Base-by-base conservation (phyloP, 495 filamentous ascomycete genomes). In the Lepidopterella palustris region DNA sequence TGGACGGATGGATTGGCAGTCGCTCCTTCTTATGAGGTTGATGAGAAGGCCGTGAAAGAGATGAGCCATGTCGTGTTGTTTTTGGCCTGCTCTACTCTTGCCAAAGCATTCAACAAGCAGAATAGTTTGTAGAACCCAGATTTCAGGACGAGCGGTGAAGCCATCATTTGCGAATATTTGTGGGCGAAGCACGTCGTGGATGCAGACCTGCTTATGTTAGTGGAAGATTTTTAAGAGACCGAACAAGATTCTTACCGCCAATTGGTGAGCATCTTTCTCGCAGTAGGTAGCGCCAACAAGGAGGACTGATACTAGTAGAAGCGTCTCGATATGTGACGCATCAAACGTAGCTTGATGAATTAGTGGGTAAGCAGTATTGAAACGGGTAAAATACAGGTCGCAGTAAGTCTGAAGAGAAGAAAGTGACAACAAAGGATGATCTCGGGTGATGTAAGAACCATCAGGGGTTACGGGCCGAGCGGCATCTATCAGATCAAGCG, bases 41-140 rank as follows among this genome's bases (percentile, higher is more conserved):
- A 83, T 83, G 11, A 83, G 66, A 10, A 84, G 71, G 24, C 79
- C 81, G 65, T 82, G 79, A 62, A 82, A 83, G 0, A 83, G 62
- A 65, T 81, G 79, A 4, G 76, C 77, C 53, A 74, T 75, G 45
- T 84, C 80, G 54, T 81, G 74, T 62, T 84, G 79, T 29, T 78
- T 77, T 20, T 77, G 77, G 0, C 81, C 80, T 0, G 79, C 79
- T 54, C 79, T 70, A 54, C 76, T 78, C 64, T 82, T 82, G 18
- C 82, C 81, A 62, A 82, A 83, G 31, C 79, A 80, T 58, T 82
- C 80, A 20, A 83, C 78, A n/a, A 84, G 68, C 52, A 83, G 69
- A 63, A 83, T 79, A 1, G 79, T 77, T 57, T 83, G 80, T 1
- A 82, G 66, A 3, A 66, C 59, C 63, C 63, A 66, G 2, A 66